These are phyloP conservation scores for Penicillium sp. DNA, from an alignment of 2,329 filamentous ascomycete species.

Conservation along the genomic window DNA sequence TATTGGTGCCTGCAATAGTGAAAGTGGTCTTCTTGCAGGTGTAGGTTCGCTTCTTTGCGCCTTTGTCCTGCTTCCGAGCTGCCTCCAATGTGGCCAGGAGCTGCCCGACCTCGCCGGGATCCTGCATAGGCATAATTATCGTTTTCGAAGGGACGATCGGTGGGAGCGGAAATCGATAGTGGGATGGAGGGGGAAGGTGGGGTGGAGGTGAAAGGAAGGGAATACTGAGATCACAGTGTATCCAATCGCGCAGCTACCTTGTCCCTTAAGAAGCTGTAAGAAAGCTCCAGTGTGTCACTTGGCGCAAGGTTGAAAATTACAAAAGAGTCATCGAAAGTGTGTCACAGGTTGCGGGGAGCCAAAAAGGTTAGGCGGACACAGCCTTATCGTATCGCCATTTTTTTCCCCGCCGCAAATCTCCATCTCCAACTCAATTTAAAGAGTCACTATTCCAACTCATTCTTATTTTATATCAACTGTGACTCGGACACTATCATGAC, in stretches of 20 bases:
- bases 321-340: constrained; percentile 13
- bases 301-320: not conserved
- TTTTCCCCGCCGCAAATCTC: constrained; percentile 4
- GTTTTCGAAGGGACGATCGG: not conserved
- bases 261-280: not conserved
- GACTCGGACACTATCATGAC: constrained; percentile 30
- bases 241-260: not conserved
- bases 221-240: not conserved
- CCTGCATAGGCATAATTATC: constrained; percentile 50
- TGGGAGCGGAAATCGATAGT: not conserved
- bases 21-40: constrained; percentile 81
- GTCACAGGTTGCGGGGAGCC: constrained; percentile 23
- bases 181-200: constrained; percentile 8
- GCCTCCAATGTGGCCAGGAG: constrained; percentile 65
- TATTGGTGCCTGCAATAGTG: constrained; percentile 61
- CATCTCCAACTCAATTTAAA: not conserved
- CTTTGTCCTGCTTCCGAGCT: constrained; percentile 47
- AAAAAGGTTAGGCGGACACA: constrained; percentile 19
- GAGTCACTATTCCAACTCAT: not conserved
- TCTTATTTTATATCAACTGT: not conserved
- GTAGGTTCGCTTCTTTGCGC: constrained; percentile 56
- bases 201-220: not conserved
- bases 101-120: constrained; percentile 63
- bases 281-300: not conserved
- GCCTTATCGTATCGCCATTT: constrained; percentile 10